phyloP scores from a whole-genome alignment of 1,284 basidiomycete genomes.

The Papiliotrema flavescens region DNA sequence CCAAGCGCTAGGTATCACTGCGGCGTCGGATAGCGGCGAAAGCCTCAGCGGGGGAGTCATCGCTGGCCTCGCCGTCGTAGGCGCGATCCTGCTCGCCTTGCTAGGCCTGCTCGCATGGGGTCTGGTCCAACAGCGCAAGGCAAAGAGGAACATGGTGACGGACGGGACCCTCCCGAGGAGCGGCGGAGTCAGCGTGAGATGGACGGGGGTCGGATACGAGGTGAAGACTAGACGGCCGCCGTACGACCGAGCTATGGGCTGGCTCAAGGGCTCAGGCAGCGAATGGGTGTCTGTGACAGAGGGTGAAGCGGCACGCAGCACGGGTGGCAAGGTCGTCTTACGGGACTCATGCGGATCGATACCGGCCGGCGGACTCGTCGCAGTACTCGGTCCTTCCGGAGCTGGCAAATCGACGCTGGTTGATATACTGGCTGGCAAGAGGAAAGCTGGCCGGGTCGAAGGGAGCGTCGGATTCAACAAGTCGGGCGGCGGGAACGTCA shows the following conservation, averaged over 20 bases:
- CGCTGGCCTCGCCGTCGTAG: conserved; percentile 77
- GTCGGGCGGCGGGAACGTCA: conserved; percentile 26
- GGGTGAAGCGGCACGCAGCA: conserved; percentile 4
- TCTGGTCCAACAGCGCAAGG: conserved; percentile 59
- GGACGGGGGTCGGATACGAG: conserved; percentile 66
- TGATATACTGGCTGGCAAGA: conserved; percentile 78
- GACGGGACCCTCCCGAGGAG: conserved; percentile 33
- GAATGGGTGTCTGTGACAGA: conserved; percentile 11
- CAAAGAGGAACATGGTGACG: conserved; percentile 52
- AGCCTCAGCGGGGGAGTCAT: conserved; percentile 72
- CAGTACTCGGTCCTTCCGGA: conserved; percentile 80
- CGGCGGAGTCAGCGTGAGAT: conserved; percentile 61
- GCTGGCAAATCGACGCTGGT: conserved; percentile 81
- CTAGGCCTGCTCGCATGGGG: conserved; percentile 62
- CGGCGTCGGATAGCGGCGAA: background rate
- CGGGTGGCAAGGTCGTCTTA: conserved; percentile 65
- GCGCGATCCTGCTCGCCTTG: conserved; percentile 60
- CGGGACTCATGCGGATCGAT: conserved; percentile 67
- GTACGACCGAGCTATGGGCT: conserved; percentile 8
- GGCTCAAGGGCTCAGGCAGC: conserved; percentile 27
- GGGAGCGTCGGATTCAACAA: conserved; percentile 55
- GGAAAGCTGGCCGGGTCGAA: conserved; percentile 55
- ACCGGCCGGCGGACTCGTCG: conserved; percentile 74
- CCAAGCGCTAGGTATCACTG: conserved; percentile 37
- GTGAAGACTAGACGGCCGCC: conserved; percentile 15